These are phyloP conservation scores for Saussurea involucrata DNA, from an alignment of 129 eudicot genomes.

Conservation along the genomic window DNA sequence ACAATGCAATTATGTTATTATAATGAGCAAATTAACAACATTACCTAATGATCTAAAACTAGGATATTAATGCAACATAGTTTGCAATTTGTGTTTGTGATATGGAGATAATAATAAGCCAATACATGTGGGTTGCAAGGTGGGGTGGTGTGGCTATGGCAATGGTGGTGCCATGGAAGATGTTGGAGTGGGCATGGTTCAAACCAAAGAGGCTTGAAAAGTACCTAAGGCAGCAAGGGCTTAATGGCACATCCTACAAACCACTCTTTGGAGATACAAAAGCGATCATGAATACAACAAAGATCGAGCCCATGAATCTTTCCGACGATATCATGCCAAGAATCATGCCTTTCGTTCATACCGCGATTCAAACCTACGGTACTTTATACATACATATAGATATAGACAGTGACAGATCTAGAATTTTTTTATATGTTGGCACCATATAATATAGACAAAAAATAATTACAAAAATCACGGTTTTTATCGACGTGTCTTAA, in stretches of 20 bases:
- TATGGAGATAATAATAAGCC: conserved; percentile 21
- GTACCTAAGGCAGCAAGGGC: conserved; percentile 29
- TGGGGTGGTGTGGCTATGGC: conserved; percentile 26
- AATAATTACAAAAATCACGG: too few relatives aligned
- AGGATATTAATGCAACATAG: neutral
- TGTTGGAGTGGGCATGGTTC: conserved; percentile 31
- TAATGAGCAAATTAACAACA: neutral
- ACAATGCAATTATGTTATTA: neutral
- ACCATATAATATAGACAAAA: too few relatives aligned
- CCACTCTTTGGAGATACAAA: conserved; percentile 32
- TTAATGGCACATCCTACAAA: conserved; percentile 23
- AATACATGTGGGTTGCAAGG: conserved; percentile 21
- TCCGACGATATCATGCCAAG: conserved; percentile 34
- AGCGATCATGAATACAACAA: conserved; percentile 14
- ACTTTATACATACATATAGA: neutral
- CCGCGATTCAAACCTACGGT: conserved; percentile 24
- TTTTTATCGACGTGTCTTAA: too few relatives aligned
- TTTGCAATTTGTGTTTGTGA: neutral
- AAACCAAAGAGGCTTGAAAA: conserved; percentile 34
- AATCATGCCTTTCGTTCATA: conserved; percentile 29
- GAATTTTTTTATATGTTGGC: too few relatives aligned
- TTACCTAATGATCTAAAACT: neutral
- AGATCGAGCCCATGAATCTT: conserved; percentile 26
- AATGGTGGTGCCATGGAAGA: conserved; percentile 25
- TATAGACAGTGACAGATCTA: too few relatives aligned